Conservation (phyloP, 495 filamentous ascomycete genomes). For the Aspergillus affinis region DNA sequence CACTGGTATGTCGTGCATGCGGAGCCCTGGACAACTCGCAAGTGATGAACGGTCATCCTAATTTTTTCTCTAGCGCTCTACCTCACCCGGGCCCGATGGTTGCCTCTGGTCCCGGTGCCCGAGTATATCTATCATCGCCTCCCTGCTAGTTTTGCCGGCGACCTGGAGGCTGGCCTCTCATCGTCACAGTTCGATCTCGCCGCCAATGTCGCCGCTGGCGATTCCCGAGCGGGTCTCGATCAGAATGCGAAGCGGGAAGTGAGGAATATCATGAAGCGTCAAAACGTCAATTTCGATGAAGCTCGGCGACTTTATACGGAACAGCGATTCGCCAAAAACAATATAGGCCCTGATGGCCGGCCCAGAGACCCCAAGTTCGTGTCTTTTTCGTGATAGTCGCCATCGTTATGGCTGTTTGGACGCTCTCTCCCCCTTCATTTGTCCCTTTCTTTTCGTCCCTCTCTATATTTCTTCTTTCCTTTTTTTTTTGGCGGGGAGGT, state of each 20-base stretch:
- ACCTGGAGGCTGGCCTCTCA: slow-evolving; percentile 82
- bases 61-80: slow-evolving; percentile 58
- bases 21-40: background rate
- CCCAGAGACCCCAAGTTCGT: slow-evolving; percentile 95
- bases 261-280: slow-evolving; percentile 80
- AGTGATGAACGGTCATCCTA: background rate
- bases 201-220: slow-evolving; percentile 74
- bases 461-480: background rate
- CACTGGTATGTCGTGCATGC: slow-evolving; percentile 48
- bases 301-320: slow-evolving; percentile 82
- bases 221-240: slow-evolving; percentile 78
- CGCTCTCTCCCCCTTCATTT: background rate
- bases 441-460: background rate
- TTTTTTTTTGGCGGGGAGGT: background rate
- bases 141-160: slow-evolving; percentile 68
- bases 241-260: slow-evolving; percentile 75
- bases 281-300: slow-evolving; percentile 81
- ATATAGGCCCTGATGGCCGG: slow-evolving; percentile 82
- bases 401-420: background rate
- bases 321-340: slow-evolving; percentile 77
- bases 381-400: slow-evolving; percentile 69
- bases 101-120: slow-evolving; percentile 57
- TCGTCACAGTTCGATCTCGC: slow-evolving; percentile 77
- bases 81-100: slow-evolving; percentile 76
- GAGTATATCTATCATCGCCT: slow-evolving; percentile 71